These are phyloP conservation scores for Pyropia yezoensis DNA, from an alignment of 23 red algal genomes.

Conservation along the genomic window DNA sequence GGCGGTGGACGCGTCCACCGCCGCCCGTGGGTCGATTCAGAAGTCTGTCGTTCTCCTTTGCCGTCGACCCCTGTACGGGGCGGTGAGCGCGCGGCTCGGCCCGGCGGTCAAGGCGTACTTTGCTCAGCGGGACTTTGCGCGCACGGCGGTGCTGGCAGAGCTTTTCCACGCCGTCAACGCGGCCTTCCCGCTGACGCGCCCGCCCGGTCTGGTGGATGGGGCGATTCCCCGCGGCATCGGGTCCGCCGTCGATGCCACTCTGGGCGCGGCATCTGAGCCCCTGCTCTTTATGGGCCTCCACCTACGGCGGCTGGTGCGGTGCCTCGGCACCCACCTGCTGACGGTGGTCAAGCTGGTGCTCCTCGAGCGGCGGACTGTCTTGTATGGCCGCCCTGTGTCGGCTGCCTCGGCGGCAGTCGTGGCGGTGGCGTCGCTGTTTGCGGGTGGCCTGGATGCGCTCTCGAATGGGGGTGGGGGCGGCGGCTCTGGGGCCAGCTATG, in stretches of 20 bases:
- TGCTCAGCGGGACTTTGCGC: conserved; percentile 81
- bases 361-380: conserved; percentile 56
- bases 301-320: conserved; percentile 39
- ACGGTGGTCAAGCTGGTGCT: conserved; percentile 76
- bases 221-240: no score
- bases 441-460: conserved; percentile 55
- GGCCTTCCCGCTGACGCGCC: conserved; percentile 20
- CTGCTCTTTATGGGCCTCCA: conserved; percentile 63
- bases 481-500: no score
- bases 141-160: conserved; percentile 57
- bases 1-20: conserved; percentile 35
- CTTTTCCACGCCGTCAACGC: conserved; percentile 78
- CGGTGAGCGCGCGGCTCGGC: conserved; percentile 53
- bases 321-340: conserved; percentile 53
- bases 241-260: not conserved
- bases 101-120: conserved; percentile 79
- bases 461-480: no score
- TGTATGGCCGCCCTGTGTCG: conserved; percentile 56
- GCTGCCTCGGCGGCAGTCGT: conserved; percentile 64
- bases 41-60: conserved; percentile 83
- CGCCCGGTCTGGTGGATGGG: not conserved
- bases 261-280: conserved; percentile 14
- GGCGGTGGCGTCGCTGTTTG: conserved; percentile 51
- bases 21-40: conserved; percentile 66
- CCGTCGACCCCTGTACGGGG: conserved; percentile 63